Evolutionary conservation across 257 asterid species (phyloP), one percentile per base, ranked within the genome.

Genomic region (Cinchona pubescens): DNA sequence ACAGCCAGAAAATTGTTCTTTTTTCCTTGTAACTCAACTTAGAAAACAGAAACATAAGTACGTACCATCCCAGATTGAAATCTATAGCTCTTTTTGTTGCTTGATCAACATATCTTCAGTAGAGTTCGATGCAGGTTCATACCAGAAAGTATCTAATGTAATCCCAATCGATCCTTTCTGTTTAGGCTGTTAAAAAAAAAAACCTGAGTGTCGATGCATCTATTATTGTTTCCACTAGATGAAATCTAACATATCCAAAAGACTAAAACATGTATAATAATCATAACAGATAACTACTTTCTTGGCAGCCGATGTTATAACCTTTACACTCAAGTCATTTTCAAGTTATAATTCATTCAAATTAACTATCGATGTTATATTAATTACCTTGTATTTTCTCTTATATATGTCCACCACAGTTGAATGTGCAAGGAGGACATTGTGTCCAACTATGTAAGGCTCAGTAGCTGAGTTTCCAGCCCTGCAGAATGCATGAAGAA

Each of bases 51-150:
- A 42, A 40, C 21, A 61, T 53, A 53, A 79, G 76, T 80, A 92
- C 98, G 76, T 80, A 92, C 98, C 98, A 94, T 7, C 96, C 98
- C 80, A 94, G 79, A 83, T 86, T 73, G 67, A 87, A 94, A 67
- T 94, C 98, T 1, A 92, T 71, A 23, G 96, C 96, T 80, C 97
- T 83, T 74, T 83, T 76, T 43, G 91, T 62, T 53, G 97, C 96
- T 78, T 87, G 76, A 15, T n/a, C n/a, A n/a, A n/a, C n/a, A 89
- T 78, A 76, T 90, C 97, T 0, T 82, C 87, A 0, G 82, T 34
- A 29, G 87, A 80, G 76, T 86, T 82, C 7, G 92, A 38, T n/a
- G 81, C 75, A 9, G 97, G 76, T 62, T 90, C 91, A 27, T 89
- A 92, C 97, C 97, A 90, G 67, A 85, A 89, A 2, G 96, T 30